Base-by-base conservation (phyloP, 2,329 filamentous ascomycete species). In the Tolypocladium ophioglossoides region DNA sequence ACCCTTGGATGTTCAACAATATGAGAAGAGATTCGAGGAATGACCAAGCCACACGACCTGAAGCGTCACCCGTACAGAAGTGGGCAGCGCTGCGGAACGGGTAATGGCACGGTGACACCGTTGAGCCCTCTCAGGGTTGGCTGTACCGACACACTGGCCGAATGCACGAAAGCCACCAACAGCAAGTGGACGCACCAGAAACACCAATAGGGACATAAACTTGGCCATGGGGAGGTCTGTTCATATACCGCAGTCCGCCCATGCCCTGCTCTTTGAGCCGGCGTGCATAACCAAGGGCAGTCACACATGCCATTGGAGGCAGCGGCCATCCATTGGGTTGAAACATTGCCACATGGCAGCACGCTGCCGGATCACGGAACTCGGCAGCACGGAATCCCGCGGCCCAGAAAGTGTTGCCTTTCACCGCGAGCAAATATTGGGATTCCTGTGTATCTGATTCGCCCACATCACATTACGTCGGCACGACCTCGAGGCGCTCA, bases 1-100 rank as follows among this genome's bases (percentile, higher is more conserved):
- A 1, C 79, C 85, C 5, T 68, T 96, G 58, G 80, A 87, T 56
- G 63, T 95, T 53, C 77, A 81, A 37, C 77, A 79, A 47, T 96
- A 96, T 66, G 85, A 92, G 68, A 73, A 70, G 48, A 78, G 80
- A 37, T 62, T 87, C 50, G 65, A 66, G 48, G 68, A 54, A n/a
- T 51, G 73, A 50, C 53, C 57, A 34, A 20, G 9, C n/a, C 16
- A 5, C 27, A 3, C 9, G 9, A 5, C 27, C 27, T 20, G 18
- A 20, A 34, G 30, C 8, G n/a, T n/a, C 9, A 16, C 27, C 27
- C 18, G 6, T 10, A 9, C 2, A 32, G 20, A 48, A 12, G 30
- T 2, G 9, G 44, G 44, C 10, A n/a, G 27, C 27, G n/a, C 11
- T 8, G 41, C 16, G 24, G 24, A 46, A 27, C 16, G 24, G 35